Percentiles rank a stretch among this genome's conserved stretches.
phyloP scores from a whole-genome alignment of 2,329 filamentous ascomycete species.

The Phaeoacremonium minimum region DNA sequence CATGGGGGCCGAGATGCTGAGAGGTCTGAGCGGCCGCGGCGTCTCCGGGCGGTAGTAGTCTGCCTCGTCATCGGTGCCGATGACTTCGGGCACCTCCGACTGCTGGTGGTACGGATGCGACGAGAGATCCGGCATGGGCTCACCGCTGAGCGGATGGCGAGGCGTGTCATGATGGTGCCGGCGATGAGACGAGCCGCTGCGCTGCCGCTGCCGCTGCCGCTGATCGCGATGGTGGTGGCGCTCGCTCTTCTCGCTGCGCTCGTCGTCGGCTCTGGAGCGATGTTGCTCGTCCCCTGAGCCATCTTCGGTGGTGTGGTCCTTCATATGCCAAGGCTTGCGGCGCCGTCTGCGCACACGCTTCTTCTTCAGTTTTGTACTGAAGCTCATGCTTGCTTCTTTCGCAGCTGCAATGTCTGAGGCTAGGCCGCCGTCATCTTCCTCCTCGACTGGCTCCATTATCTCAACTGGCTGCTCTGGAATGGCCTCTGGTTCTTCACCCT shows the following conservation, averaged over 20 bases:
- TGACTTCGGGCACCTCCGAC: slow-evolving; percentile 14
- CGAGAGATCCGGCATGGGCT: slow-evolving; percentile 3
- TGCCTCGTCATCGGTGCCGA: slow-evolving; percentile 19
- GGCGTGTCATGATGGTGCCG: too few relatives aligned
- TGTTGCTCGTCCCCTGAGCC: slow-evolving; percentile 13
- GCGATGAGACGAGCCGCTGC: slow-evolving; percentile 5
- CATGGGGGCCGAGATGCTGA: slow-evolving; percentile 45
- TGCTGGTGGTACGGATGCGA: slow-evolving; percentile 6
- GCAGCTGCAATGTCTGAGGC: slow-evolving; percentile 27
- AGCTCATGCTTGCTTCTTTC: slow-evolving; percentile 27
- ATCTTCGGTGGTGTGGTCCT: slow-evolving; percentile 26
- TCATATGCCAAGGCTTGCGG: slow-evolving; percentile 22
- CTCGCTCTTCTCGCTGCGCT: slow-evolving; percentile 16
- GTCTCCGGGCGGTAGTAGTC: slow-evolving; percentile 5
- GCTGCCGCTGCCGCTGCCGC: slow-evolving; percentile 1
- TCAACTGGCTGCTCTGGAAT: too few relatives aligned
- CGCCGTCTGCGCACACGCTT: slow-evolving; percentile 35
- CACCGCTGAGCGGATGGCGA: slow-evolving; percentile 6
- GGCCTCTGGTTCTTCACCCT: slow-evolving; percentile 22
- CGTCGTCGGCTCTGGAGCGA: slow-evolving; percentile 7
- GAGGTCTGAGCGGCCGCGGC: too few relatives aligned
- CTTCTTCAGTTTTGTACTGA: slow-evolving; percentile 44
- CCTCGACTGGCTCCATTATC: too few relatives aligned
- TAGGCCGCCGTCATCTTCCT: slow-evolving; percentile 20
- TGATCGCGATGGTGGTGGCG: slow-evolving; percentile 11